Percentiles rank a stretch among this genome's conserved stretches.
Conservation (phyloP, 192 early-diverging fungal genomes). For the Coemansia sp. region DNA sequence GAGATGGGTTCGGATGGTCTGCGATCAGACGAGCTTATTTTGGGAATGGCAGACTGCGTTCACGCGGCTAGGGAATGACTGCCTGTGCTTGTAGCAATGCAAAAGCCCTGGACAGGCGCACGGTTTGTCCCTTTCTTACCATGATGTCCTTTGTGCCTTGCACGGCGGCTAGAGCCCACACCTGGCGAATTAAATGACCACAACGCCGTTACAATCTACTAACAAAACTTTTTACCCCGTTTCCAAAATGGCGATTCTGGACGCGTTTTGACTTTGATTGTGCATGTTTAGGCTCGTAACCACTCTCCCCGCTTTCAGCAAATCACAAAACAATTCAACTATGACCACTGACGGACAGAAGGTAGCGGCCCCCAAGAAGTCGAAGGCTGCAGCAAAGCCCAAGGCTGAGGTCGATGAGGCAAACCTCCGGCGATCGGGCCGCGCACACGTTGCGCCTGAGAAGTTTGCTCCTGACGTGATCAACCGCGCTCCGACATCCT, state of each 20-base stretch:
- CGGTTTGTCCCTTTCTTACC: neutral
- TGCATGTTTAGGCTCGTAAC: conserved; percentile 1
- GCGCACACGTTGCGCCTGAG: conserved; percentile 38
- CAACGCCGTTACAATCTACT: neutral
- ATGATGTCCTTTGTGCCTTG: neutral
- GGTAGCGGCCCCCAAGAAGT: conserved; percentile 27
- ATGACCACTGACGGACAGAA: conserved; percentile 9
- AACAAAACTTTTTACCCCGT: neutral
- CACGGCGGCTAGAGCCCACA: neutral
- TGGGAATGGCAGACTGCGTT: neutral
- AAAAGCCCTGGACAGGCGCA: neutral
- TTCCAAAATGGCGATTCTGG: conserved; percentile 1
- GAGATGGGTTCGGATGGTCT: neutral
- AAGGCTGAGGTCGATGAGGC: conserved; percentile 22
- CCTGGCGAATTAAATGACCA: neutral
- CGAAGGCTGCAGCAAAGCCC: conserved; percentile 35
- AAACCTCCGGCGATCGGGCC: conserved; percentile 42
- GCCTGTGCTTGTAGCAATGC: neutral
- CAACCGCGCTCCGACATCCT: conserved; percentile 11
- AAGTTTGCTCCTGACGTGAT: conserved; percentile 41
- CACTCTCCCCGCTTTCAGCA: conserved; percentile 7
- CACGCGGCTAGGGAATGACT: neutral
- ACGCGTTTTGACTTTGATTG: neutral
- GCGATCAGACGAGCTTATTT: neutral
- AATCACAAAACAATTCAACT: conserved; percentile 1